Conservation (phyloP, 345 rosid genomes). For the Rhodomyrtus tomentosa region DNA sequence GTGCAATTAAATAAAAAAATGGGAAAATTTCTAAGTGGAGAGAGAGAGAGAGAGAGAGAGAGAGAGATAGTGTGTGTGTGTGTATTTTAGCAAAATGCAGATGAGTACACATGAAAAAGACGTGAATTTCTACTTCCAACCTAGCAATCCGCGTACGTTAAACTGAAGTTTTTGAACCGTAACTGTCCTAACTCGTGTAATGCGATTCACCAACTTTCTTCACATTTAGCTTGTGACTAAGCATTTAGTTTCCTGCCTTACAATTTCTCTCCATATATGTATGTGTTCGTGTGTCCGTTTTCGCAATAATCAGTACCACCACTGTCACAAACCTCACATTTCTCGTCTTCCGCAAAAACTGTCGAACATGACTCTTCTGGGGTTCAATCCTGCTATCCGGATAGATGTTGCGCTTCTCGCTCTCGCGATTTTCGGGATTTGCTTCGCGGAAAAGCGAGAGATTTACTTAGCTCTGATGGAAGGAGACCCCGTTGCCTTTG, state of each 20-base stretch:
- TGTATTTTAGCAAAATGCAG: background rate
- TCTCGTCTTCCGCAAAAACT: background rate
- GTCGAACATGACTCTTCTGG: background rate
- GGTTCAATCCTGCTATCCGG: background rate
- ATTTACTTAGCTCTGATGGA: conserved; percentile 57
- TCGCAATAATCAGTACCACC: background rate
- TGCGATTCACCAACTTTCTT: background rate
- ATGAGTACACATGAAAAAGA: background rate
- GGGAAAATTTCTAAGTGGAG: background rate
- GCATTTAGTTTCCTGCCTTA: background rate
- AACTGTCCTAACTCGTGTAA: background rate
- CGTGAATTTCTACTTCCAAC: background rate
- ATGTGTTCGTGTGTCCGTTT: background rate
- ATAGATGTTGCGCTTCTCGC: conserved; percentile 6
- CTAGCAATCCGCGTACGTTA: background rate
- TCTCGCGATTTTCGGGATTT: conserved; percentile 6
- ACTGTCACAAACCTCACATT: background rate
- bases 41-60: background rate
- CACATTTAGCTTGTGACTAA: background rate
- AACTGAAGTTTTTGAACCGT: background rate
- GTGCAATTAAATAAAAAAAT: too few species aligned
- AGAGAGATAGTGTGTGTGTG: background rate
- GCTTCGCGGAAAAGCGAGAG: conserved; percentile 24
- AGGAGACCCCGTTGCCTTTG: conserved; percentile 47
- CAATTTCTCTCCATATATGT: too few species aligned